Percentiles rank a stretch among this genome's conserved stretches.
Conservation (phyloP, 805 yeast species). For the Candida dajiaensis region DNA sequence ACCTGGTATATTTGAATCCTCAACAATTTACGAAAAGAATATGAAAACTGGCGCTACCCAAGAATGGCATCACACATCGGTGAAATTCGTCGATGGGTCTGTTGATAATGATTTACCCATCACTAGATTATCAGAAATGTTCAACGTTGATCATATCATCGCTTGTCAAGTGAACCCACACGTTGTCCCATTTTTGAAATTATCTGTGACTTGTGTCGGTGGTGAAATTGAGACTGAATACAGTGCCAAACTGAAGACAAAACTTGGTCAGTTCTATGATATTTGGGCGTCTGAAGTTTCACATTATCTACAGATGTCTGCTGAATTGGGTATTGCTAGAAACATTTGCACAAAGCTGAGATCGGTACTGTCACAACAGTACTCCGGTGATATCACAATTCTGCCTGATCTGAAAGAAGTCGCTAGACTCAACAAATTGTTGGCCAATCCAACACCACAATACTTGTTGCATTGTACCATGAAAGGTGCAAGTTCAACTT, state of each 20-base stretch:
- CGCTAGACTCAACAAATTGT: constrained; percentile 52
- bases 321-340: constrained; percentile 72
- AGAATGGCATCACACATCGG: constrained; percentile 76
- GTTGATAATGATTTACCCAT: constrained; percentile 93
- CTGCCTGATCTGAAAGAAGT: constrained; percentile 64
- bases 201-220: constrained; percentile 62
- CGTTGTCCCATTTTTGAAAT: constrained; percentile 77
- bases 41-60: constrained; percentile 62
- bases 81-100: constrained; percentile 91
- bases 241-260: constrained; percentile 47
- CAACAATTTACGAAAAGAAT: constrained; percentile 79
- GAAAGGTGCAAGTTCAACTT: constrained; percentile 86
- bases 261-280: constrained; percentile 49
- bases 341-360: constrained; percentile 67
- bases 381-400: constrained; percentile 91
- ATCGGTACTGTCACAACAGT: constrained; percentile 76
- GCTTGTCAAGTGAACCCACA: constrained; percentile 98
- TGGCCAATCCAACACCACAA: constrained; percentile 78
- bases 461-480: constrained; percentile 63
- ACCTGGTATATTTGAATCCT: constrained; percentile 87
- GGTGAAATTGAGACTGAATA: constrained; percentile 61
- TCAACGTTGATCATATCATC: constrained; percentile 93
- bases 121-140: constrained; percentile 88
- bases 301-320: constrained; percentile 67
- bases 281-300: constrained; percentile 64